Base-by-base conservation (phyloP, 2,329 filamentous ascomycete species). In the Nemania sp. region DNA sequence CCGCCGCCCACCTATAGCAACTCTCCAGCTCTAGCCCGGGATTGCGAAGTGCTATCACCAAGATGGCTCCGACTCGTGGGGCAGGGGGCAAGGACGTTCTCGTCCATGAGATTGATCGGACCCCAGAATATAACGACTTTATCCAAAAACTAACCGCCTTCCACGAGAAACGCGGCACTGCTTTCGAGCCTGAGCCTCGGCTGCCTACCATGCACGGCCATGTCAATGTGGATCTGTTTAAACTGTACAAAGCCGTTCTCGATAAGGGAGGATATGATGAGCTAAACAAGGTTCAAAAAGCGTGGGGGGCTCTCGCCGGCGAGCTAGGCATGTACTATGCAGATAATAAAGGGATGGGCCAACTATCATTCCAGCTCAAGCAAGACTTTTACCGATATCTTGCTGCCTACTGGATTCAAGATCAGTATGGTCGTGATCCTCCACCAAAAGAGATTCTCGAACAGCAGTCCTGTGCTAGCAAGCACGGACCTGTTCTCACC, bases 301-400 rank as follows among this genome's bases (percentile, higher is more conserved):
- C 92, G 59, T 97, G 94, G 94, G 88, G 93, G 71, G 89, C 89
- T 74, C 87, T 97, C 74, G 92, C 91, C 13, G 86, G 90, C 61
- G 90, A 94, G 74, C 90, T 97, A 65, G 89, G 92, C 57, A 88
- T 94, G 70, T 89, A 89, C 76, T 90, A 89, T 64, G 86, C 87
- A 75, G 94, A 95, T 77, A 89, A 93, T 38, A 79, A 78, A 51
- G 76, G 74, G 6, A 68, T 87, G 70, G 87, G 93, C 6, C 93
- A 93, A n/a, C 89, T 93, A 67, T 93, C 93, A 15, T 97, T 97
- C 81, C 88, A 92, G 67, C 84, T 97, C 64, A 97, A 97, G 82
- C 91, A 92, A 64, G 90, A 92, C 70, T 97, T 96, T 82, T 97
- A 97, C 84, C 94, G 93, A 79, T 93, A 95, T 75, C 87, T 97